Evolutionary conservation across 495 filamentous ascomycete species (phyloP).

Genomic region (Bathelium albidoporum): DNA sequence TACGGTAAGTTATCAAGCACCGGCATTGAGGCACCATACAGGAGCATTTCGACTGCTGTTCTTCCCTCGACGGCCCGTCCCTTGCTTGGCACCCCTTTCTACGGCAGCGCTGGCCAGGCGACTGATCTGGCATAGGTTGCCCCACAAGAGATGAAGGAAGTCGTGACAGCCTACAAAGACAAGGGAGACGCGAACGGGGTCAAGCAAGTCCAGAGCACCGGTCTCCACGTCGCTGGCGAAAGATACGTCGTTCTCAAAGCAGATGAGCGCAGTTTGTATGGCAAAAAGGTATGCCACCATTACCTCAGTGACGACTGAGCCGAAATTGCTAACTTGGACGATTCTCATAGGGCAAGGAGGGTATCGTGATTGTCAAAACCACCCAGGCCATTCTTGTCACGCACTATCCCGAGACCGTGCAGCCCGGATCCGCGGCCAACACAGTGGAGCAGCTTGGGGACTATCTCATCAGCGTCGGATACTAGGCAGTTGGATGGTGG

Average conservation of each 20-base stretch:
- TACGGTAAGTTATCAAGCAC: constrained; percentile 44
- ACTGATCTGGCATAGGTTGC: constrained; percentile 35
- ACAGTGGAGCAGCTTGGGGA: constrained; percentile 61
- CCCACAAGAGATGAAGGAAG: constrained; percentile 50
- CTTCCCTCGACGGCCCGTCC: not conserved
- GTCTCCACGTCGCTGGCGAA: constrained; percentile 61
- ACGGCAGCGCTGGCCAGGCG: not conserved
- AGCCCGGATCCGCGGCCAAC: constrained; percentile 54
- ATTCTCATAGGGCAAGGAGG: constrained; percentile 59
- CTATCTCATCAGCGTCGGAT: constrained; percentile 59
- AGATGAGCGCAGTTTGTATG: constrained; percentile 71
- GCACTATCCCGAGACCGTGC: constrained; percentile 63
- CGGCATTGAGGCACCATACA: not conserved
- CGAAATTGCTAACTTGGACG: too few relatives aligned
- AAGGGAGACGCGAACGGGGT: constrained; percentile 31
- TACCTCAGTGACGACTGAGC: not conserved
- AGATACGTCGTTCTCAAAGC: constrained; percentile 63
- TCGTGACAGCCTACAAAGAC: constrained; percentile 40
- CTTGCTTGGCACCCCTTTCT: not conserved
- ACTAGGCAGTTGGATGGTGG: constrained; percentile 44
- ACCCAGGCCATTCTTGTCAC: constrained; percentile 74
- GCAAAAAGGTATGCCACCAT: constrained; percentile 57
- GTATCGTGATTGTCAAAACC: constrained; percentile 71
- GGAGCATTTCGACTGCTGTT: not conserved
- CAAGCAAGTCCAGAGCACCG: constrained; percentile 43